Conservation (phyloP, 352 stramenopile species). For the Pythium rishiriense region DNA sequence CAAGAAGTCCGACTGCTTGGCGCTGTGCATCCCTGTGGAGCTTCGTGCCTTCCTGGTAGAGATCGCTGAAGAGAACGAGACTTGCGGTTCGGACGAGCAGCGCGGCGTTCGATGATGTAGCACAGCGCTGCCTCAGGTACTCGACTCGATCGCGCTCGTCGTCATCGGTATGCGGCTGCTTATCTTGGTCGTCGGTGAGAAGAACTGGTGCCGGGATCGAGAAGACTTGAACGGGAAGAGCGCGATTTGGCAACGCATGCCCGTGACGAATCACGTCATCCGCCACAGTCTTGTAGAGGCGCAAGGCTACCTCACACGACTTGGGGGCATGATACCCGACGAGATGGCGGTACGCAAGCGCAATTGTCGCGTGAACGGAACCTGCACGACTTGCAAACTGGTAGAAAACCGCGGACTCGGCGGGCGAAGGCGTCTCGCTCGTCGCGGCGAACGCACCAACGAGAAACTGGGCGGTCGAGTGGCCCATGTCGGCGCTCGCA, state of each 20-base stretch:
- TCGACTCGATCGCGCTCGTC: constrained; percentile 49
- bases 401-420: constrained; percentile 49
- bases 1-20: constrained; percentile 46
- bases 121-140: constrained; percentile 44
- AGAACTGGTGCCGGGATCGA: constrained; percentile 31
- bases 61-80: constrained; percentile 58
- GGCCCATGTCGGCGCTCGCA: constrained; percentile 38
- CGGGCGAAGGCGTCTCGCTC: constrained; percentile 19
- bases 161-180: constrained; percentile 22
- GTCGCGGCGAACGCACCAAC: constrained; percentile 33
- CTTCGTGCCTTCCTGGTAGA: constrained; percentile 28
- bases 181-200: constrained; percentile 39
- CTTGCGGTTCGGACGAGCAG: constrained; percentile 52
- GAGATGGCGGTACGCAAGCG: constrained; percentile 67
- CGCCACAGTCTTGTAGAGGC: constrained; percentile 77
- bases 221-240: constrained; percentile 39
- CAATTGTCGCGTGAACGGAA: constrained; percentile 50
- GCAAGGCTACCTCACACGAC: constrained; percentile 56
- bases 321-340: constrained; percentile 50
- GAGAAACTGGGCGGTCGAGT: constrained; percentile 29
- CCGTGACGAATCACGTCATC: constrained; percentile 41
- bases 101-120: constrained; percentile 25
- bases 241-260: constrained; percentile 23
- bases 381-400: constrained; percentile 54
- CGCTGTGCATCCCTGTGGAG: constrained; percentile 18